Conservation (phyloP, 768 basidiomycete species). For the Russula foetens region DNA sequence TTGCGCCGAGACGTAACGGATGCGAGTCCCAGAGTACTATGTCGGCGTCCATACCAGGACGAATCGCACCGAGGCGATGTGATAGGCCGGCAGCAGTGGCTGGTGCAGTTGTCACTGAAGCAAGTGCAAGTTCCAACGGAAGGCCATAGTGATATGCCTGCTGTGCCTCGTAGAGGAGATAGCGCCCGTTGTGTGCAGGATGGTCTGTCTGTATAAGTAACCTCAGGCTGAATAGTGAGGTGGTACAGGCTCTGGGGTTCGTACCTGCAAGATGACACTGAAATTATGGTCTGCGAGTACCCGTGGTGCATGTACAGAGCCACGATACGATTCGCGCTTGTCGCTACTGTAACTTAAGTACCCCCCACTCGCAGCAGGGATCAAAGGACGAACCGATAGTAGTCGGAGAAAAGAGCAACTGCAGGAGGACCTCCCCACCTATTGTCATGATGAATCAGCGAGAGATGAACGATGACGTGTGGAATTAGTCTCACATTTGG, state of each 20-base stretch:
- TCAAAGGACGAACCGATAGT: conserved; percentile 28
- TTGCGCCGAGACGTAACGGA: conserved; percentile 67
- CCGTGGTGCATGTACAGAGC: conserved; percentile 72
- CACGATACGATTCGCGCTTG: conserved; percentile 77
- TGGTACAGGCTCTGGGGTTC: neutral
- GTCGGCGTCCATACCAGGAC: conserved; percentile 38
- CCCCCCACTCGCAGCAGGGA: neutral
- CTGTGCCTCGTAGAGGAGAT: conserved; percentile 77
- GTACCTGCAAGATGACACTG: conserved; percentile 67
- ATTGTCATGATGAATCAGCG: neutral
- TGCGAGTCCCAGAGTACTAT: conserved; percentile 73
- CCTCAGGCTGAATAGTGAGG: neutral
- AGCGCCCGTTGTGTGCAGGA: conserved; percentile 57
- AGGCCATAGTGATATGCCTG: conserved; percentile 79
- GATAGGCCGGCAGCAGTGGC: conserved; percentile 69
- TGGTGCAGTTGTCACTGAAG: conserved; percentile 65
- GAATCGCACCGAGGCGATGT: conserved; percentile 68
- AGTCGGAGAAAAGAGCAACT: conserved; percentile 67
- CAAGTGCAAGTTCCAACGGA: conserved; percentile 56
- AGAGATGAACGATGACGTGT: neutral
- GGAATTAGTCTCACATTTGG: conserved; percentile 40
- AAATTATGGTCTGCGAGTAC: conserved; percentile 63
- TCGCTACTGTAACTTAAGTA: conserved; percentile 30
- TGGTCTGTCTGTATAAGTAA: conserved; percentile 49
- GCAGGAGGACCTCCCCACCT: conserved; percentile 61